Evolutionary conservation across 345 rosid genomes (phyloP).

Genomic region (Angophora floribunda): DNA sequence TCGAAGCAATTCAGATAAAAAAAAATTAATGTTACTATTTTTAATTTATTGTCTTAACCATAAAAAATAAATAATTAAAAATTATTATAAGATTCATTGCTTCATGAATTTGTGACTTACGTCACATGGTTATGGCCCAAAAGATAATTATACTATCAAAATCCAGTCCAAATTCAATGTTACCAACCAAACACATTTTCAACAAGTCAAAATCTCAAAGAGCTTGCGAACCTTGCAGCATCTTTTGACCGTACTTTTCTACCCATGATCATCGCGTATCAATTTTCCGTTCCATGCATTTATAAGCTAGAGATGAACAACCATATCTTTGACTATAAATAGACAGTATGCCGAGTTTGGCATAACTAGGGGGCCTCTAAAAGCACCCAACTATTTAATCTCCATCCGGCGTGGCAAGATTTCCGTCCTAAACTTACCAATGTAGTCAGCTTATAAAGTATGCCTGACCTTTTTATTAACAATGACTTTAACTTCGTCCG

Average conservation of each 20-base stretch:
- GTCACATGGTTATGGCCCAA: too few species aligned
- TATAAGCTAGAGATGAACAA: neutral
- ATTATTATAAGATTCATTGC: too few species aligned
- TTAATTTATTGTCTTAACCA: too few species aligned
- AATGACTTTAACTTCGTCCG: neutral
- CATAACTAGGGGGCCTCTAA: accelerated
- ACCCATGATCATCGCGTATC: neutral
- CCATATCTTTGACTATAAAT: neutral
- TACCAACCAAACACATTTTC: neutral
- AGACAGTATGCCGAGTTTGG: neutral
- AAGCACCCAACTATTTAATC: neutral
- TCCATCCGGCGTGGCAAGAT: neutral
- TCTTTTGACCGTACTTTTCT: neutral
- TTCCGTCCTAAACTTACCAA: accelerated
- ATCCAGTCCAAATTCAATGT: neutral
- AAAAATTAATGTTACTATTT: too few species aligned
- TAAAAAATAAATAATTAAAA: too few species aligned
- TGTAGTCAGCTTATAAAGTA: neutral
- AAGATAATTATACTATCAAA: neutral
- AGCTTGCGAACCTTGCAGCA: neutral
- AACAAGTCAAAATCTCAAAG: neutral
- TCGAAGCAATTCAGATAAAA: too few species aligned
- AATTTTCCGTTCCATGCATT: neutral
- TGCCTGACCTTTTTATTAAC: neutral
- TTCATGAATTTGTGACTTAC: too few species aligned